These are phyloP conservation scores for Cryptococcus hybrid DNA, from an alignment of 1,284 basidiomycete species.

Conservation along the genomic window DNA sequence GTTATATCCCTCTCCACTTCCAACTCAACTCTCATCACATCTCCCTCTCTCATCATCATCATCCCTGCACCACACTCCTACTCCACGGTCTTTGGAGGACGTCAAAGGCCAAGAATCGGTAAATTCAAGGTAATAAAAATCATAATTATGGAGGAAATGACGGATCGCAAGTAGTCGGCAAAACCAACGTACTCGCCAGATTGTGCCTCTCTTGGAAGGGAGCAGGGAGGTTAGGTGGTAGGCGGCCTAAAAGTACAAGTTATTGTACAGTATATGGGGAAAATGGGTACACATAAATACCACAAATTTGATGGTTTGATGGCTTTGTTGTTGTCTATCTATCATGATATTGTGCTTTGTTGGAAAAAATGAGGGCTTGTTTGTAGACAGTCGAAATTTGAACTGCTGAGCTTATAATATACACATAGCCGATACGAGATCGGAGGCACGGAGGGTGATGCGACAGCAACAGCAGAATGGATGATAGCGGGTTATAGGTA, in stretches of 20 bases:
- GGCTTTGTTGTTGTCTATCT: too few relatives aligned
- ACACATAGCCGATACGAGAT: too few relatives aligned
- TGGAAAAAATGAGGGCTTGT: too few relatives aligned
- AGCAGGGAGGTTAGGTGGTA: too few relatives aligned
- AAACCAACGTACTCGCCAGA: too few relatives aligned
- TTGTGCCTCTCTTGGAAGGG: too few relatives aligned
- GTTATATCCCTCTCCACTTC: not conserved
- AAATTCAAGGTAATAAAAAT: constrained; percentile 1
- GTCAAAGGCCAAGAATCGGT: constrained; percentile 1
- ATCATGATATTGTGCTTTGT: too few relatives aligned
- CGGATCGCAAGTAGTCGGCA: not conserved
- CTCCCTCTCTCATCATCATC: not conserved
- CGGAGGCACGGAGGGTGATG: not conserved
- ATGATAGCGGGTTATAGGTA: not conserved
- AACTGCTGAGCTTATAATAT: too few relatives aligned
- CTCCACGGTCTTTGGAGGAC: not conserved
- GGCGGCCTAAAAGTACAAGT: not conserved
- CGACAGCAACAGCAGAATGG: not conserved
- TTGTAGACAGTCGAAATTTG: too few relatives aligned
- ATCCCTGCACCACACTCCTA: not conserved
- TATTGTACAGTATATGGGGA: not conserved
- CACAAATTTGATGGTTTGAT: not conserved
- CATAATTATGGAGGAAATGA: not conserved
- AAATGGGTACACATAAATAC: not conserved
- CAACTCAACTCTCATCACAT: not conserved